These are phyloP conservation scores for Pochonia chlamydosporia DNA, from an alignment of 2,329 filamentous ascomycete genomes.

Conservation along the genomic window DNA sequence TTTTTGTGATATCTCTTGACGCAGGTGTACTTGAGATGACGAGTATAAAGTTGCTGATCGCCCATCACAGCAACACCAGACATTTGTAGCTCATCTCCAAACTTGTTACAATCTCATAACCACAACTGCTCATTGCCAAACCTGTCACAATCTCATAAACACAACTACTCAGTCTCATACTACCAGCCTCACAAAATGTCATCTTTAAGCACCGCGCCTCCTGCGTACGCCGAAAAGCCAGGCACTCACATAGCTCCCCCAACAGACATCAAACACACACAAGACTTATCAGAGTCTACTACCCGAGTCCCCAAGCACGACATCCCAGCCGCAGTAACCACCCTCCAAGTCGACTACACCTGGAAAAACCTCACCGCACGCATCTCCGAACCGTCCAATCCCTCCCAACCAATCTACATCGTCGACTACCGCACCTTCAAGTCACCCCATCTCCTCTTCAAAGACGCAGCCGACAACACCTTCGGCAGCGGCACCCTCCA, in stretches of 20 bases:
- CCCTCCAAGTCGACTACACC: conserved; percentile 12
- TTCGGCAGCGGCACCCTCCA: conserved; percentile 14
- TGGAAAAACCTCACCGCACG: conserved; percentile 14
- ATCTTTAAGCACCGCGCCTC: neutral
- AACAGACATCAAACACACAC: neutral
- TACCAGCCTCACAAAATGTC: neutral
- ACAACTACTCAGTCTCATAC: too few relatives aligned
- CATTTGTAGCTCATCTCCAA: too few relatives aligned
- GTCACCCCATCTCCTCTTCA: conserved; percentile 12
- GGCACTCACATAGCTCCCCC: neutral
- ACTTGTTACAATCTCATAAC: too few relatives aligned
- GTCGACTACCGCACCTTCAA: conserved; percentile 11
- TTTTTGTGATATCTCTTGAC: too few relatives aligned
- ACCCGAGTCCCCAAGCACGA: neutral
- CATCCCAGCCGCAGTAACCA: neutral
- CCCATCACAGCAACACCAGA: too few relatives aligned
- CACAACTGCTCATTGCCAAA: too few relatives aligned
- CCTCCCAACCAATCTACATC: conserved; percentile 11
- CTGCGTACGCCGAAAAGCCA: neutral
- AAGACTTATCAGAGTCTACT: neutral
- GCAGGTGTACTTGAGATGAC: too few relatives aligned
- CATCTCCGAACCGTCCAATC: conserved; percentile 7
- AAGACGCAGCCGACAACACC: neutral
- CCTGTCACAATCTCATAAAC: neutral
- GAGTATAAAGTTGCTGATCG: too few relatives aligned